Conservation (phyloP, 139 green algal species). For the Tetraselmis chui region DNA sequence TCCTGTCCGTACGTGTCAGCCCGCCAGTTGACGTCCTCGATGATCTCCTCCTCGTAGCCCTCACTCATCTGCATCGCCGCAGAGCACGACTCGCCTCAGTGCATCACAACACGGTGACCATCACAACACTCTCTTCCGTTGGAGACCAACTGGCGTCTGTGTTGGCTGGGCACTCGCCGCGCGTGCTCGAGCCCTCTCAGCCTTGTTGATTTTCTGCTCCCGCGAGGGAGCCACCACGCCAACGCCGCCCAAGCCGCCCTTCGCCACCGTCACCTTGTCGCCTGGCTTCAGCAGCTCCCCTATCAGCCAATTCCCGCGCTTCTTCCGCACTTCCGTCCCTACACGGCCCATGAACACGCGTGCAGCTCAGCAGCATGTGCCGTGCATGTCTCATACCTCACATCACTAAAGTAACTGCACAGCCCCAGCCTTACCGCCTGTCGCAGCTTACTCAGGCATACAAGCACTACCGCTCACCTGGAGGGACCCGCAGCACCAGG, state of each 20-base stretch:
- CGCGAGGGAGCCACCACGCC: constrained; percentile 42
- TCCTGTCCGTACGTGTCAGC: constrained; percentile 41
- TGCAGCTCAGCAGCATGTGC: too few relatives aligned
- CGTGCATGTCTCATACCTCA: too few relatives aligned
- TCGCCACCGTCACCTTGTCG: constrained; percentile 6
- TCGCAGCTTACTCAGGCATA: too few relatives aligned
- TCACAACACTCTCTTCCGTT: too few relatives aligned
- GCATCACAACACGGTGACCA: too few relatives aligned
- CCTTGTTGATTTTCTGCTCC: not conserved
- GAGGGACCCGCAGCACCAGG: not conserved
- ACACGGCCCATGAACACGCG: not conserved
- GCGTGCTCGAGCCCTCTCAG: not conserved
- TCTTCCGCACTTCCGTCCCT: not conserved
- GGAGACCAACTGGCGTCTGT: too few relatives aligned
- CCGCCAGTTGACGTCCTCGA: constrained; percentile 62
- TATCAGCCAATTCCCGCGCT: not conserved
- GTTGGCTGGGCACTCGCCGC: too few relatives aligned
- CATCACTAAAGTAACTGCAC: too few relatives aligned
- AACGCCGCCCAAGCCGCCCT: constrained; percentile 46
- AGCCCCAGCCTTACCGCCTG: too few relatives aligned
- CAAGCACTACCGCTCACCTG: not conserved
- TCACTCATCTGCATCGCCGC: constrained; percentile 17
- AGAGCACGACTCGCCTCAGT: too few relatives aligned
- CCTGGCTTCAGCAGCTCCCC: constrained; percentile 11
- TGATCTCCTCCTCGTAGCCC: constrained; percentile 41